Conservation (phyloP, 148 eudicot species). For the Rhododendron simsii region DNA sequence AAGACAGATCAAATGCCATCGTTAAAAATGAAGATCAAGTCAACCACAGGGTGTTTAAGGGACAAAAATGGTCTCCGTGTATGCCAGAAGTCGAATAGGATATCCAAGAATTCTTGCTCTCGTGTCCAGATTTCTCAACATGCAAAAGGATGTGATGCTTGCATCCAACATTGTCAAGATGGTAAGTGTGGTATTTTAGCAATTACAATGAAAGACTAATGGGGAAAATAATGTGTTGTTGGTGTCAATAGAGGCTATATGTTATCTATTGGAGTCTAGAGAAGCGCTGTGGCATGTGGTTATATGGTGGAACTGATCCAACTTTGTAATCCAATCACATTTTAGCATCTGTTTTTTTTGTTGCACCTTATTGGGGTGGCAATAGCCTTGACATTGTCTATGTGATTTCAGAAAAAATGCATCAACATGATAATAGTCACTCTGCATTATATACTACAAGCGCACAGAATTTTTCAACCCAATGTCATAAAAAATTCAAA, state of each 20-base stretch:
- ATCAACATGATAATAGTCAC: background rate
- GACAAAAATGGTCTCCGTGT: slow-evolving; percentile 66
- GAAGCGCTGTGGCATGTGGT: too few species aligned
- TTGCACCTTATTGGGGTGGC: background rate
- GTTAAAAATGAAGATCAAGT: slow-evolving; percentile 66
- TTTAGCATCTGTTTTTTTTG: background rate
- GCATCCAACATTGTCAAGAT: slow-evolving; percentile 34
- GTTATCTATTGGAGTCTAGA: background rate
- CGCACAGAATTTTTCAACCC: background rate
- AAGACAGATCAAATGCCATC: slow-evolving; percentile 83
- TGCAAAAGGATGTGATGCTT: slow-evolving; percentile 29
- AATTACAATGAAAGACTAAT: background rate
- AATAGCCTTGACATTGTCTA: background rate
- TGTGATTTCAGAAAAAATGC: background rate
- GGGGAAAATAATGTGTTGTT: background rate
- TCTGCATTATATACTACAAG: background rate
- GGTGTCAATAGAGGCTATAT: background rate
- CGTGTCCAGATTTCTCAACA: slow-evolving; percentile 41
- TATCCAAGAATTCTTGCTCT: slow-evolving; percentile 61
- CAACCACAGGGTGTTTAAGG: slow-evolving; percentile 54
- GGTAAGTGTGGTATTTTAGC: slow-evolving; percentile 33
- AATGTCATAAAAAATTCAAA: background rate
- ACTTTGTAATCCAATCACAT: background rate
- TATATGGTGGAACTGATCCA: too few species aligned
- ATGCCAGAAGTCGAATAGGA: slow-evolving; percentile 66